Base-by-base conservation (phyloP, 495 filamentous ascomycete genomes). In the Penicillium nucicola region DNA sequence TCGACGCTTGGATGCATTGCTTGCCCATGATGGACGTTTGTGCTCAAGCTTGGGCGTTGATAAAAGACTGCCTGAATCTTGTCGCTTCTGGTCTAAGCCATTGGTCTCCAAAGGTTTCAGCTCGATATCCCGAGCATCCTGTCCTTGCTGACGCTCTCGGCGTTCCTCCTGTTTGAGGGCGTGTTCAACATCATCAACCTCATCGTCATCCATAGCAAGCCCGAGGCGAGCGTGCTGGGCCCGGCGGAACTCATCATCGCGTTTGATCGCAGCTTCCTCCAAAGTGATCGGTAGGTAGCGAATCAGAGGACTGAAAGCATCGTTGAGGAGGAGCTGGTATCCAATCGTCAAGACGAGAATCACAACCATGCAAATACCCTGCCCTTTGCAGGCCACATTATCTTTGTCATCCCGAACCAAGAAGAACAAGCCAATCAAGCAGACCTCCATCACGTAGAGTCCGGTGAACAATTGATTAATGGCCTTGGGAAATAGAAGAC, bases 381-480 rank as follows among this genome's bases (percentile, higher is more conserved):
- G 93, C 13, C 85, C 85, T 33, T 86, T 73, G 67, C 90, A 93
- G 18, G 83, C 58, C 13, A 81, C 78, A 1, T 70, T 55, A 20
- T 77, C 77, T 0, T 82, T 37, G 13, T 76, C 77, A 51, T 93
- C 83, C 40, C 77, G 71, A 42, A 88, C 86, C 36, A 97, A 75
- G 71, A 96, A 91, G 75, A 98, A 97, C 11, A 97, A 77, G 12
- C 93, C 95, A 45, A 96, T 82, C 39, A 97, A 70, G 57, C 87
- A 90, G 17, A 97, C 69, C 58, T 98, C 92, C 89, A 97, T 92
- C 39, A 96, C 80, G 61, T 98, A 98, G 9, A 98, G 68, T 0
- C 93, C 93, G 1, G 87, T 92, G 66, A 97, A 97, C 0, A 96
- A 84, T 64, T 98, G 95, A 65, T 97, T 97, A 72, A 98, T 87